phyloP scores from a whole-genome alignment of 2,329 filamentous ascomycete species.

The Fusarium redolens region DNA sequence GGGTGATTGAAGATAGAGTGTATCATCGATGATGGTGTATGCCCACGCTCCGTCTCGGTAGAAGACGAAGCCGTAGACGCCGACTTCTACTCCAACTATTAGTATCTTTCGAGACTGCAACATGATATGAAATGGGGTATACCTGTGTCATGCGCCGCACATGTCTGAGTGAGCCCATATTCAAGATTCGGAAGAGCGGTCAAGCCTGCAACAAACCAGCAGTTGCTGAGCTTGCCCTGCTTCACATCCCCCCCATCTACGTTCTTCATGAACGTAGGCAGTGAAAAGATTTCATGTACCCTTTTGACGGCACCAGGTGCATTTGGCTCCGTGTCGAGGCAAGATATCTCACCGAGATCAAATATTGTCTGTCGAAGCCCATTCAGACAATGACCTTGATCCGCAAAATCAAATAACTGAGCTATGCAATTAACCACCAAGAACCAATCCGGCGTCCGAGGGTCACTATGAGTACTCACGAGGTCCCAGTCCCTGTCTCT shows the following conservation, averaged over 20 bases:
- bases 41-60: constrained; percentile 91
- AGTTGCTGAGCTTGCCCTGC: not conserved
- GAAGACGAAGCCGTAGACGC: constrained; percentile 92
- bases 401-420: not conserved
- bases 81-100: constrained; percentile 61
- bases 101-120: not conserved
- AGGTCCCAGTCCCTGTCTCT: not conserved
- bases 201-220: not conserved
- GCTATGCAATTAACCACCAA: not conserved
- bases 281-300: not conserved
- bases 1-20: constrained; percentile 84
- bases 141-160: not conserved
- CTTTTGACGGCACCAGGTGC: not conserved
- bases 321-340: not conserved
- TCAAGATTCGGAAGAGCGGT: not conserved
- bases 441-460: not conserved
- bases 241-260: not conserved
- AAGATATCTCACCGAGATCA: not conserved
- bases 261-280: not conserved
- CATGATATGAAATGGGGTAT: not conserved
- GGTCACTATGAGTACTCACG: not conserved
- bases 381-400: not conserved
- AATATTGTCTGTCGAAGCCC: not conserved
- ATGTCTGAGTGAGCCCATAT: not conserved
- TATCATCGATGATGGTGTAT: constrained; percentile 92